Conservation (phyloP, 208 protist genomes). For the Trypanosoma avium region DNA sequence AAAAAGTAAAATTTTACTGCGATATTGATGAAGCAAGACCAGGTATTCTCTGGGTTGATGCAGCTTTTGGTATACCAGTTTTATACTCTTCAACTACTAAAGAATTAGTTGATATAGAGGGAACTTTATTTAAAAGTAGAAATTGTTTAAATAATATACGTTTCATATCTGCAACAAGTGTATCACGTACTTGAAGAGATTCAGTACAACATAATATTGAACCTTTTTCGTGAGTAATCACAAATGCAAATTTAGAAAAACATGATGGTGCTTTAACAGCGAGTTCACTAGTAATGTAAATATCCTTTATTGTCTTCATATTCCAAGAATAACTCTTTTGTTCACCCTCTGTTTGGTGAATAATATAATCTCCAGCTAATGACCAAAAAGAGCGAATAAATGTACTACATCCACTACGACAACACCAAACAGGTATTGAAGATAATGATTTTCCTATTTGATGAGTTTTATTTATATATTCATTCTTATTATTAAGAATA, state of each 20-base stretch:
- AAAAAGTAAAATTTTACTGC: slow-evolving; percentile 9
- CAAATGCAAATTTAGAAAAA: slow-evolving; percentile 16
- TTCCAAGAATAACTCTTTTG: slow-evolving; percentile 4
- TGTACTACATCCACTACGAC: slow-evolving; percentile 8
- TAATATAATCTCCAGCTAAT: slow-evolving; percentile 8
- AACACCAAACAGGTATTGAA: slow-evolving; percentile 20
- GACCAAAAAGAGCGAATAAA: slow-evolving; percentile 16
- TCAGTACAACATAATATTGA: slow-evolving; percentile 24
- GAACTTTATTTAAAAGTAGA: not conserved
- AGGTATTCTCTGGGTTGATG: not conserved
- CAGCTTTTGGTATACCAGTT: too few species aligned
- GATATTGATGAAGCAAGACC: not conserved
- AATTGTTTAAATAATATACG: slow-evolving; percentile 17
- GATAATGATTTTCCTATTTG: not conserved
- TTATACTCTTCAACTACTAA: not conserved
- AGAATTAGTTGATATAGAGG: not conserved
- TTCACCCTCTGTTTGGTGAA: slow-evolving; percentile 9
- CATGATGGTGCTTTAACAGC: slow-evolving; percentile 7
- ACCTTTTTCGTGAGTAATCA: slow-evolving; percentile 12
- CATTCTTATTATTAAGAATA: not conserved
- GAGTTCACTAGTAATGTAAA: slow-evolving; percentile 5
- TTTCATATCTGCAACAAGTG: slow-evolving; percentile 14
- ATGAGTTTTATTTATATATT: not conserved
- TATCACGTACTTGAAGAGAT: not conserved
- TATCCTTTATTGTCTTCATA: slow-evolving; percentile 12